A percentile compares a stretch with the other conserved stretches of the same genome.
Evolutionary conservation across 2,329 filamentous ascomycete species (phyloP).

Genomic region (Cladosporium colombiae): DNA sequence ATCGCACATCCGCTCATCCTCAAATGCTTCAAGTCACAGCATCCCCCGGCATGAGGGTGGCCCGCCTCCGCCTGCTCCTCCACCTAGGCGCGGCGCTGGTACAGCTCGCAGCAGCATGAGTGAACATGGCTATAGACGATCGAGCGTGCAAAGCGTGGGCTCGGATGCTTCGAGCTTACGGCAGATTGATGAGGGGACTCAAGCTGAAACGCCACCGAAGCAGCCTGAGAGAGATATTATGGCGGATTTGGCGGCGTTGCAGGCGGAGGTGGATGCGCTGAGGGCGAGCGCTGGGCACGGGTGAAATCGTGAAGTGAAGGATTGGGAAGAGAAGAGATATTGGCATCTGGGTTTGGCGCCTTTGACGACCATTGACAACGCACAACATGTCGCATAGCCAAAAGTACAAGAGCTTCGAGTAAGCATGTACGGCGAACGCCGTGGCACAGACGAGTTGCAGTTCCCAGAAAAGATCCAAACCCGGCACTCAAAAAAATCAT

Average conservation of each 20-base stretch:
- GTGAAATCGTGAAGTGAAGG: not conserved
- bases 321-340: not conserved
- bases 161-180: conserved; percentile 23
- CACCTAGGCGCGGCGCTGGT: conserved; percentile 29
- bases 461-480: no score
- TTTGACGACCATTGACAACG: not conserved
- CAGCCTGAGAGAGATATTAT: conserved; percentile 29
- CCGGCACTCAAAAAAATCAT: no score
- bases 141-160: conserved; percentile 18
- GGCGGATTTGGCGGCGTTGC: conserved; percentile 36
- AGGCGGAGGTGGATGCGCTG: conserved; percentile 36
- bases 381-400: not conserved
- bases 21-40: conserved; percentile 26
- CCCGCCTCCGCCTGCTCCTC: conserved; percentile 33
- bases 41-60: conserved; percentile 24
- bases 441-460: not conserved
- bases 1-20: conserved; percentile 23
- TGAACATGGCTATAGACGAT: conserved; percentile 20
- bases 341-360: not conserved
- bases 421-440: no score
- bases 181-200: conserved; percentile 24
- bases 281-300: conserved; percentile 20
- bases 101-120: conserved; percentile 31
- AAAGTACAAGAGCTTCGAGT: no score
- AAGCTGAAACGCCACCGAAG: not conserved